Evolutionary conservation across 192 early-diverging fungal species (phyloP).

Genomic region (Allomyces macrogynus): DNA sequence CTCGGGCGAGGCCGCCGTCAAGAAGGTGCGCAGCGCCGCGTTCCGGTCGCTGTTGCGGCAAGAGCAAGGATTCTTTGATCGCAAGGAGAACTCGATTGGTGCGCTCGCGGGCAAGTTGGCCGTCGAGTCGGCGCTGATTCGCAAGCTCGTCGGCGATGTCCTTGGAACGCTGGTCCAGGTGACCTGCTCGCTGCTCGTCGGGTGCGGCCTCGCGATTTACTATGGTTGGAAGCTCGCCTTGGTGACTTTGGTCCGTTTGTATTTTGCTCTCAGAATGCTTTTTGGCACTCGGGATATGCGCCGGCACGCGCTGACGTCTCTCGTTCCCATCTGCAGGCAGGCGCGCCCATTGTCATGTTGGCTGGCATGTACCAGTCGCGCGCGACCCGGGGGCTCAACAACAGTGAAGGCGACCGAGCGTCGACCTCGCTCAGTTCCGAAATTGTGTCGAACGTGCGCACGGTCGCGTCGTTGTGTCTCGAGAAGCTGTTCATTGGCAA

Average conservation of each 20-base stretch:
- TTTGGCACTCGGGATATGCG: too few relatives aligned
- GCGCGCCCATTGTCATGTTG: constrained; percentile 13
- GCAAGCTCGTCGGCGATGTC: constrained; percentile 10
- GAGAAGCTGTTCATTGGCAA: constrained; percentile 45
- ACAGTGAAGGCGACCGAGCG: background rate
- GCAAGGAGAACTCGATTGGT: constrained; percentile 50
- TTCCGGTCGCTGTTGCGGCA: constrained; percentile 62
- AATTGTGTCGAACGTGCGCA: constrained; percentile 65
- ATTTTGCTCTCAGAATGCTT: too few relatives aligned
- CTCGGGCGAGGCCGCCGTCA: constrained; percentile 46
- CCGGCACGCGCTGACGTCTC: too few relatives aligned
- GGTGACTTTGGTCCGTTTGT: too few relatives aligned
- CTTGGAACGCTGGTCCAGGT: constrained; percentile 6
- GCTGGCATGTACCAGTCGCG: background rate
- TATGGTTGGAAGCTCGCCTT: constrained; percentile 65
- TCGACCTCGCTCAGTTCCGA: constrained; percentile 27
- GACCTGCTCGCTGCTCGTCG: constrained; percentile 10
- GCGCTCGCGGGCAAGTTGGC: constrained; percentile 54
- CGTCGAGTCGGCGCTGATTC: constrained; percentile 34
- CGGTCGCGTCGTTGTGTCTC: constrained; percentile 57
- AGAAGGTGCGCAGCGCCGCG: constrained; percentile 32
- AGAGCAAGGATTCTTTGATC: constrained; percentile 74
- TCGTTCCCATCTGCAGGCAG: too few relatives aligned
- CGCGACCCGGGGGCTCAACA: background rate
- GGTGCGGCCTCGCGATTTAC: constrained; percentile 42